A percentile compares a stretch with the other conserved stretches of the same genome.
Conservation (phyloP, 2,329 filamentous ascomycete species). For the Ophiostoma sp. region DNA sequence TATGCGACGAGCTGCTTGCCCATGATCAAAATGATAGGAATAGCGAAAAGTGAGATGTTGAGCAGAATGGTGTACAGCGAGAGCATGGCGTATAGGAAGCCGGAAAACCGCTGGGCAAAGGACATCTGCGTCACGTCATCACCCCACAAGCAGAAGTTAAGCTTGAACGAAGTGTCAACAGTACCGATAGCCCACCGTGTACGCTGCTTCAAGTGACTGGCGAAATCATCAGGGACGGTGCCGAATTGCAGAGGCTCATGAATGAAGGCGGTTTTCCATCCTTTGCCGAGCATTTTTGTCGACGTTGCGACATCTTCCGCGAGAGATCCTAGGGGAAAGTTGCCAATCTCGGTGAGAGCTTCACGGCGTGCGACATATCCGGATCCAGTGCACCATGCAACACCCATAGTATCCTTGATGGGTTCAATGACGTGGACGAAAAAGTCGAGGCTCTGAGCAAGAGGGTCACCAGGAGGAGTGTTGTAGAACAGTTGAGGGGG, state of each 20-base stretch:
- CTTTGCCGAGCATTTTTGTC: conserved; percentile 52
- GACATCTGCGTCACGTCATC: conserved; percentile 49
- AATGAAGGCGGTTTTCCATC: conserved; percentile 58
- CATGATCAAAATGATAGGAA: conserved; percentile 54
- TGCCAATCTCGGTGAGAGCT: conserved; percentile 56
- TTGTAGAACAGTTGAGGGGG: conserved; percentile 61
- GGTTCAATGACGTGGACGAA: conserved; percentile 52
- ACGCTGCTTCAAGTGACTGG: conserved; percentile 52
- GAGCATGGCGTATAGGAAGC: conserved; percentile 52
- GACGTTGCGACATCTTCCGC: conserved; percentile 58
- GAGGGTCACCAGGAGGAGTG: conserved; percentile 52
- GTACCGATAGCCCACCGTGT: conserved; percentile 53
- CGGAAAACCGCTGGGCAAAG: conserved; percentile 52
- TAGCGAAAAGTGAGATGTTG: conserved; percentile 50
- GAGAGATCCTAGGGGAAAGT: conserved; percentile 55
- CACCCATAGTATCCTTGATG: conserved; percentile 47
- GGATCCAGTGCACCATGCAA: conserved; percentile 59
- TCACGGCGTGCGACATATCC: conserved; percentile 55
- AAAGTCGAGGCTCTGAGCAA: conserved; percentile 53
- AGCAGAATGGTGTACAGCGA: conserved; percentile 41
- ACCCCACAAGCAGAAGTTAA: conserved; percentile 56
- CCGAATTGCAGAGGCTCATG: conserved; percentile 58
- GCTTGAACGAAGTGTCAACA: conserved; percentile 54
- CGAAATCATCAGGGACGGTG: conserved; percentile 53
- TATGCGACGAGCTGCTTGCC: conserved; percentile 54